A percentile compares a stretch with the other conserved stretches of the same genome.
These are phyloP conservation scores for Murraya paniculata DNA, from an alignment of 345 rosid species.

Conservation along the genomic window DNA sequence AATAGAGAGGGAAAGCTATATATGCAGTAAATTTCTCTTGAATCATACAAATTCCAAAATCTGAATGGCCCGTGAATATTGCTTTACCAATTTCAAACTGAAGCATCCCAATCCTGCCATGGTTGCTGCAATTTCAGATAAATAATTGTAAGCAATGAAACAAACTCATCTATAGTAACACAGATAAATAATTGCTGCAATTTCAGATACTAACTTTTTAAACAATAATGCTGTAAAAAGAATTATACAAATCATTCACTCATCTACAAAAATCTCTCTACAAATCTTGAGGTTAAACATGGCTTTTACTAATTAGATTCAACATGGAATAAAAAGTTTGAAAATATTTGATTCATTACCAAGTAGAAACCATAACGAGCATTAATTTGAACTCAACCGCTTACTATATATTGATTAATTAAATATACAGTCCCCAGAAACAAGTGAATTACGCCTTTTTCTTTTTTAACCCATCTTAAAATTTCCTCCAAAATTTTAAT, in stretches of 20 bases:
- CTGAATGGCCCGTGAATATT: slow-evolving; percentile 13
- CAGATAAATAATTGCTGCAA: too few relatives aligned
- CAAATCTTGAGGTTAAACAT: neutral
- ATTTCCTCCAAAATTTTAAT: neutral
- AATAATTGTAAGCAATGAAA: neutral
- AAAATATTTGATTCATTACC: neutral
- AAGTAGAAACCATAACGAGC: neutral
- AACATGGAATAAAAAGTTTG: neutral
- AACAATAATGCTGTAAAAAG: neutral
- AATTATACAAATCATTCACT: neutral
- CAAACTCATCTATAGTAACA: neutral
- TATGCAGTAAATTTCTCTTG: slow-evolving; percentile 18
- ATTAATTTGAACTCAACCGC: neutral
- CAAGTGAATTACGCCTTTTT: neutral
- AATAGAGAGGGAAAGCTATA: slow-evolving; percentile 16
- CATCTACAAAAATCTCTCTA: neutral
- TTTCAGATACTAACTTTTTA: neutral
- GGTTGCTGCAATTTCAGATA: neutral
- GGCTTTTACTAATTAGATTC: neutral
- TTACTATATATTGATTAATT: neutral
- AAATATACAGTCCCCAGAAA: neutral
- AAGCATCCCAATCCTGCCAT: slow-evolving; percentile 37
- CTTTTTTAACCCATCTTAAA: neutral
- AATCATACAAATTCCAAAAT: slow-evolving; percentile 31
- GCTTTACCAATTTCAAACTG: slow-evolving; percentile 20